Base-by-base conservation (phyloP, 805 yeast genomes). In the Metschnikowia lachancei region DNA sequence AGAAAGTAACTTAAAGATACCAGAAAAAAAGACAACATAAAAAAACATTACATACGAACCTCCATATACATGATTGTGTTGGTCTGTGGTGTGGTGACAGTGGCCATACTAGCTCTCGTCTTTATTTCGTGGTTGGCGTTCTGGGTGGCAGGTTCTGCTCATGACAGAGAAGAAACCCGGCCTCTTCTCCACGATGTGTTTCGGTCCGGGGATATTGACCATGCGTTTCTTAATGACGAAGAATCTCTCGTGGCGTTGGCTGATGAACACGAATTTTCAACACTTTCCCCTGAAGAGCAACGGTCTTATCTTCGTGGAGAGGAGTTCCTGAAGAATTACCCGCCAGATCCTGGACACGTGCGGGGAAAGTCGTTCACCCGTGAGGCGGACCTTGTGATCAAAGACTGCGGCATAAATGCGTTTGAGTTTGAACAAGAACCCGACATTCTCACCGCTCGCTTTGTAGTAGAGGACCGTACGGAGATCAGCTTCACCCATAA, bases 211-310 rank as follows among this genome's bases (percentile, higher is more conserved):
- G 62, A 60, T 24, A 55, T 70, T 2, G 75, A 75, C 16, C 60
- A 57, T 16, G 75, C 65, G 44, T 70, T 67, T 47, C 49, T 71
- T 19, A 69, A 70, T 47, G 76, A 71, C 51, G 74, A 70, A 41
- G 75, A 69, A 45, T 44, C 68, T 4, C 58, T 72, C 30, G 46
- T 43, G 14, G 64, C 60, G 13, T 59, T 72, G 41, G 67, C 70
- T 4, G 67, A 69, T 13, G 69, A 67, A 36, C 69, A 55, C 49
- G 72, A 69, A 43, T 69, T 64, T 52, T 58, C 65, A 4, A 50
- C 53, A 14, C 56, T 72, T 12, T 63, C 73, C 1, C 75, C 76
- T 4, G 75, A 71, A 47, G 76, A 72, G 43, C 75, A 70, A 53
- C 42, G 57, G 6, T 58, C 67, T 11, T 71, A 64, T 47, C 43